Evolutionary conservation across 306 rosid species (phyloP), one percentile per base, ranked within the genome.

Genomic region (Rosa chinensis): DNA sequence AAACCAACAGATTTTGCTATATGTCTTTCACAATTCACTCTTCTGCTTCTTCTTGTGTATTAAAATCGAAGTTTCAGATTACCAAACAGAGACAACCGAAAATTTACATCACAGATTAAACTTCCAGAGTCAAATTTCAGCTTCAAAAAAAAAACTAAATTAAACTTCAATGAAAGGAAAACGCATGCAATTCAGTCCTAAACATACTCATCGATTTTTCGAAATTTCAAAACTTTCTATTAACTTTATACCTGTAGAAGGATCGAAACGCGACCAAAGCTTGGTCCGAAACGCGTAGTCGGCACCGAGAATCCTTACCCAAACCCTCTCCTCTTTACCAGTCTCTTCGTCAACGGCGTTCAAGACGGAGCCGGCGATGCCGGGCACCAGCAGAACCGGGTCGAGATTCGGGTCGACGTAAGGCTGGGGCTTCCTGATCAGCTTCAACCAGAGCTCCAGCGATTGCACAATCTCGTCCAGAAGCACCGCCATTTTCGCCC

Each of bases 201-300:
- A 16, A 32, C 37, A 32, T 32, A 32, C 37, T 32, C 37, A 32
- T 32, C 37, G 3, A 32, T 6, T 52, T 20, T 9, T 8, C 62
- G 4, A 55, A 55, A 55, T 55, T 55, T 20, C 28, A 0, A 61
- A 61, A 21, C 37, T 61, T 67, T 37, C 1, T 68, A 73, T 56
- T 3, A 10, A 20, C 16, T 59, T 39, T 32, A 75, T 84, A 93
- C 99, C 98, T 10, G 97, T 83, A 37, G 92, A 59, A 79, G 98
- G 92, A 87, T 91, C 94, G 70, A 86, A 95, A 23, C 93, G 90
- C 35, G 99, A 93, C 99, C 99, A 95, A 13, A 95, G 92, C 92
- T 93, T 93, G 77, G 94, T 91, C 83, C 89, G 87, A 76, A 85
- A 85, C 78, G 79, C 87, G 84, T 85, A 89, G 77, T 95, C 98